These are phyloP conservation scores for Pestalotiopsis sp. DNA, from an alignment of 2,329 filamentous ascomycete genomes.

Conservation along the genomic window DNA sequence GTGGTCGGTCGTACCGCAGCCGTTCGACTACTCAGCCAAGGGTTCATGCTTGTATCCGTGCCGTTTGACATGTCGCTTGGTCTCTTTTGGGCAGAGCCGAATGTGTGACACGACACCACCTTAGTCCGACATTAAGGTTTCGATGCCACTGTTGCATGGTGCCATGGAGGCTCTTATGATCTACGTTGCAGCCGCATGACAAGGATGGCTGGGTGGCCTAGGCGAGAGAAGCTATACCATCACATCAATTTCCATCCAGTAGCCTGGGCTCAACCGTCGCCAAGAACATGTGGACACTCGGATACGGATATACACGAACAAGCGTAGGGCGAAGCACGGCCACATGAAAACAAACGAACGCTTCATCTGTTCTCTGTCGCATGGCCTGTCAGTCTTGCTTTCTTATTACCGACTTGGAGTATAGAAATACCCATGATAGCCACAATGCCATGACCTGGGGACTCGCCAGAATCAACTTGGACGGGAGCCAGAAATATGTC, in stretches of 20 bases:
- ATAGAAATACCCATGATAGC: not conserved
- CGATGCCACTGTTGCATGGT: constrained; percentile 1
- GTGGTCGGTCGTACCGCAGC: not conserved
- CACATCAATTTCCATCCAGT: not conserved
- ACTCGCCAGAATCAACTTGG: not conserved
- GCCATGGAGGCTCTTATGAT: not conserved
- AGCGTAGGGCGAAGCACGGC: not conserved
- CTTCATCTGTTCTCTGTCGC: not conserved
- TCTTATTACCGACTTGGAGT: not conserved
- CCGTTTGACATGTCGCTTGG: not conserved
- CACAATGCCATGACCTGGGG: not conserved
- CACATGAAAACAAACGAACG: not conserved
- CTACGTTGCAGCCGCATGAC: not conserved
- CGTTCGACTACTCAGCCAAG: constrained; percentile 3
- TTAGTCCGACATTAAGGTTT: constrained; percentile 2
- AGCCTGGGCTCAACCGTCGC: not conserved
- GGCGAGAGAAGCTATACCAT: not conserved
- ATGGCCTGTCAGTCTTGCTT: not conserved
- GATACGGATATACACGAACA: not conserved
- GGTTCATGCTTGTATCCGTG: not conserved
- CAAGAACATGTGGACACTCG: not conserved
- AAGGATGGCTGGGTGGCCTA: not conserved
- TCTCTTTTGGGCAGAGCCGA: not conserved
- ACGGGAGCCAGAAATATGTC: not conserved
- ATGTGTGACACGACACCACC: not conserved